Base-by-base conservation (phyloP, 2,329 filamentous ascomycete species). In the Juglanconis sp. region DNA sequence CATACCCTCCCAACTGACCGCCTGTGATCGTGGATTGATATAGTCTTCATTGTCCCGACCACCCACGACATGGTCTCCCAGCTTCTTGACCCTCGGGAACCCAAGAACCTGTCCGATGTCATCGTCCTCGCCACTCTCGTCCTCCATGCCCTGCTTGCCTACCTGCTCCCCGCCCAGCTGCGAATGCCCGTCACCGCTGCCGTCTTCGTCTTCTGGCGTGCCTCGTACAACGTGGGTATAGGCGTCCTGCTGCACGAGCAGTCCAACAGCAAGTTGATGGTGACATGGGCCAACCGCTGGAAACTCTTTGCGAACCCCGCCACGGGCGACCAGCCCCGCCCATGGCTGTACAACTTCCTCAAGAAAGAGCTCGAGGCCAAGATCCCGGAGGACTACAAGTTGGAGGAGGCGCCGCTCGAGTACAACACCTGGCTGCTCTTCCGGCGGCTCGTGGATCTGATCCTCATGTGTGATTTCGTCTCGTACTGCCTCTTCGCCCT, bases 51-150 rank as follows among this genome's bases (percentile, higher is more conserved):
- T 61, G 95, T 99, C 57, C 95, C 95, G 52, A 88, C 92, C 64
- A 99, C 95, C 59, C 92, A 97, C 81, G 95, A 99, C 77, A 98
- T 99, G 95, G 94, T 99, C 68, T 96, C 94, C 55, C 95, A 98
- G 77, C 84, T 99, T 58, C 86, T 99, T 68, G 95, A 96, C 69
- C 95, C 95, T 55, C 90, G 90, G 66, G 90, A 98, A 72, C 92
- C 95, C 56, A 99, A 99, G 81, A 98, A 98, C 73, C 73, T 96
- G 44, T 95, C 92, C 63, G 95, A 99, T 75, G 77, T 87, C 60
- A 71, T 89, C 61, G 92, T 99, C 65, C 81, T 99, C 60, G 81
- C 82, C 51, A 89, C 97, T 62, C 82, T 99, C 53, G 89, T 81
- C 58, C 76, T 85, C 56, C 90, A 96, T 70, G 88, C 96, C 66